Evolutionary conservation across 2,329 filamentous ascomycete genomes (phyloP).

Genomic region (Microcyclosporella mali): DNA sequence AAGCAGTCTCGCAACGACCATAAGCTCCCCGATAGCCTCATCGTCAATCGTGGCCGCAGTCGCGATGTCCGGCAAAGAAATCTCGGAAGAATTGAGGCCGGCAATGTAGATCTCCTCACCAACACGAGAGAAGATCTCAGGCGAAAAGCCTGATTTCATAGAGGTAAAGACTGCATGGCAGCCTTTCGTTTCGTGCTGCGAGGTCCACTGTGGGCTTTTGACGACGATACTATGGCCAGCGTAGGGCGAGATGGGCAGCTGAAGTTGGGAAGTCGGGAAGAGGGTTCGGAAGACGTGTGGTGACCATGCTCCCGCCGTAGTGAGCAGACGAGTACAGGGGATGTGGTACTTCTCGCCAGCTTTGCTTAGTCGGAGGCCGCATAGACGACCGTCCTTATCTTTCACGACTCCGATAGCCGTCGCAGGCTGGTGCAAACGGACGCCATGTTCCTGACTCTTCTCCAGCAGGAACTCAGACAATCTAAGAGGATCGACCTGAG

Average conservation of each 20-base stretch:
- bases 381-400: constrained; percentile 47
- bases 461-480: constrained; percentile 62
- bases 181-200: constrained; percentile 38
- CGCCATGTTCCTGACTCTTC: constrained; percentile 53
- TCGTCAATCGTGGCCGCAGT: constrained; percentile 45
- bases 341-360: constrained; percentile 39
- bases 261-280: constrained; percentile 51
- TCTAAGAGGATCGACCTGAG: constrained; percentile 61
- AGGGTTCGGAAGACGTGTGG: constrained; percentile 57
- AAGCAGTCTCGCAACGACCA: constrained; percentile 44
- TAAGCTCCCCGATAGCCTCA: constrained; percentile 46
- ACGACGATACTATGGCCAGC: constrained; percentile 69
- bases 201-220: constrained; percentile 51
- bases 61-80: constrained; percentile 55
- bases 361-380: constrained; percentile 47
- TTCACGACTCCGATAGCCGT: constrained; percentile 48
- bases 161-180: constrained; percentile 67
- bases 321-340: constrained; percentile 58
- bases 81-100: constrained; percentile 58
- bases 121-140: constrained; percentile 63
- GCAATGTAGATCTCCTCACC: constrained; percentile 67
- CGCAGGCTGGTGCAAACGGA: constrained; percentile 61
- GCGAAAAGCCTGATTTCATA: constrained; percentile 53
- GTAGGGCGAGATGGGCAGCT: constrained; percentile 55
- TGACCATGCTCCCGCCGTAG: constrained; percentile 68